Base-by-base conservation (phyloP, 2,329 filamentous ascomycete species). In the Microdochium trichocladiopsis region DNA sequence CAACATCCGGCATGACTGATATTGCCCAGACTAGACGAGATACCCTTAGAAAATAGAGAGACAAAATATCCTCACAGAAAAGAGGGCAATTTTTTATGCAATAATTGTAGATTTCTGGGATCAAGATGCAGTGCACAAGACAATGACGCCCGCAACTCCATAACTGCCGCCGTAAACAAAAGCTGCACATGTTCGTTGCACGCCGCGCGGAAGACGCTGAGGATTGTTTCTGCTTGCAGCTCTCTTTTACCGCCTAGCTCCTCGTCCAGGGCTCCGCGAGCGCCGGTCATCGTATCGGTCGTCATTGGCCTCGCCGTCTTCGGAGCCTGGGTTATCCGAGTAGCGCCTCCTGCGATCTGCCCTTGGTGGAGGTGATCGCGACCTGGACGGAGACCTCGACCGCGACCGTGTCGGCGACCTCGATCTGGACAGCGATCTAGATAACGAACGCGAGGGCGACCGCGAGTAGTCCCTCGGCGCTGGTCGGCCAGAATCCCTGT, bases 21-120 rank as follows among this genome's bases (percentile, higher is more conserved):
- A n/a, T n/a, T n/a, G n/a, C n/a, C n/a, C n/a, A n/a, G n/a, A n/a
- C n/a, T 45, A 22, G n/a, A 23, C 41, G 18, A 16, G 41, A 28
- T 33, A 49, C 53, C 60, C 59, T 50, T 51, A 55, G 51, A 52
- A 50, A 63, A 58, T 56, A 51, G 52, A 51, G 55, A 57, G 58
- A 62, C 54, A 61, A 45, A 49, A 36, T 22, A 48, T 31, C 28
- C 28, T 31, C 28, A 31, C n/a, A 31, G 8, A 31, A 31, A 31
- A 31, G 28, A 31, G 8, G 28, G 28, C 8, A 31, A 14, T 31
- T 8, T n/a, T n/a, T n/a, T n/a, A n/a, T n/a, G n/a, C n/a, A n/a
- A n/a, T n/a, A n/a, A n/a, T n/a, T n/a, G n/a, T n/a, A n/a, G n/a
- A n/a, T n/a, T n/a, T n/a, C n/a, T n/a, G n/a, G n/a, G n/a, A n/a